Conservation (phyloP, 2,329 filamentous ascomycete genomes). For the Penicillium nordicum region DNA sequence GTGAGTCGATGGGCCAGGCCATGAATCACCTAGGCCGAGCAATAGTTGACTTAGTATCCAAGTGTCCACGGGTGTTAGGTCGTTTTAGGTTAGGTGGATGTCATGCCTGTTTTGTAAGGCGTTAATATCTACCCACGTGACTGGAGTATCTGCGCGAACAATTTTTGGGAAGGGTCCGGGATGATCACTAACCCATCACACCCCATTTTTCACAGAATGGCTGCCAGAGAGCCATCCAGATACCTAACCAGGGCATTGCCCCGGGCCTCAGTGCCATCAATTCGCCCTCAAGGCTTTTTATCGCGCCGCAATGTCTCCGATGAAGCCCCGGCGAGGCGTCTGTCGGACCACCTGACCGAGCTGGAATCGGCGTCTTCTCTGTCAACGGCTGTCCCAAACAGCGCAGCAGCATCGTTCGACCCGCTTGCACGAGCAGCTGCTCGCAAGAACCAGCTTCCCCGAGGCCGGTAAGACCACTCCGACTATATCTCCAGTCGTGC, state of each 20-base stretch:
- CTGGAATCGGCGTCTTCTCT: slow-evolving; percentile 51
- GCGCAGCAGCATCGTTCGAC: slow-evolving; percentile 49
- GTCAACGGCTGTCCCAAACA: slow-evolving; percentile 35
- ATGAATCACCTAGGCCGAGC: too few relatives aligned
- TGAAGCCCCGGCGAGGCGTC: slow-evolving; percentile 33
- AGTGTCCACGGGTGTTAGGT: too few relatives aligned
- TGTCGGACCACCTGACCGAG: slow-evolving; percentile 38
- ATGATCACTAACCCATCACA: slow-evolving; percentile 19
- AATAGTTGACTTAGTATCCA: neutral
- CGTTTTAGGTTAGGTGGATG: too few relatives aligned
- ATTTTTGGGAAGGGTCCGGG: slow-evolving; percentile 29
- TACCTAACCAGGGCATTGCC: slow-evolving; percentile 40
- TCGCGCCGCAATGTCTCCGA: slow-evolving; percentile 49
- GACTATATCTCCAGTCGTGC: neutral
- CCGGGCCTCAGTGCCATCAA: slow-evolving; percentile 31
- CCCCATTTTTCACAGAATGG: slow-evolving; percentile 32
- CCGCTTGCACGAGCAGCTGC: slow-evolving; percentile 47
- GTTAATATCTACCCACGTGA: slow-evolving; percentile 15
- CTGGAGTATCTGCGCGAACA: slow-evolving; percentile 23
- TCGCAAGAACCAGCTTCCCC: slow-evolving; percentile 46
- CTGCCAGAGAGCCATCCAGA: slow-evolving; percentile 39
- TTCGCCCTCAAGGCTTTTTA: slow-evolving; percentile 31
- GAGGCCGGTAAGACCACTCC: slow-evolving; percentile 48
- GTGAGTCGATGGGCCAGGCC: neutral
- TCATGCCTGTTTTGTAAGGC: slow-evolving; percentile 11